Evolutionary conservation across 2,329 filamentous ascomycete species (phyloP), one percentile per base, ranked within the genome.

Genomic region (Aspergillus jensenii): DNA sequence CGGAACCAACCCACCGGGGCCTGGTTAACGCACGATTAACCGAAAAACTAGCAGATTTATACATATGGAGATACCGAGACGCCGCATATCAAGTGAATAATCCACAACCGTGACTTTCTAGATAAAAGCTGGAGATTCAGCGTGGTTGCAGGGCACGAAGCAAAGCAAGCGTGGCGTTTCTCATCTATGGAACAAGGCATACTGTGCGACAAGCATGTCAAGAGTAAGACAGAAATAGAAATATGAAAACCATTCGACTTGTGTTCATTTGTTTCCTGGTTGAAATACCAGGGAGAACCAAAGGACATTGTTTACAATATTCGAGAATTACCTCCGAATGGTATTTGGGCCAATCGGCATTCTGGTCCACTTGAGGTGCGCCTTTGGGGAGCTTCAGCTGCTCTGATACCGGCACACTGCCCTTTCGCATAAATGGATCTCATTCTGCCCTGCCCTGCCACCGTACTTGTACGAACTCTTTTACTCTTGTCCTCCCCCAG

Each of bases 71-170:
- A 56, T 17, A 49, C 31, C 31, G 40, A 56, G 43, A 43, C 35
- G 37, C 47, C 37, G 39, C 37, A 19, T 39, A 37, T 58, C 23
- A 39, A 54, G 31, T 33, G 49, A 50, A 52, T 55, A 55, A 59
- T 53, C 51, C 54, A 49, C 52, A 35, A 27, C 19, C 17, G 44
- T 61, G 59, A 53, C 56, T 54, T 52, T 52, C 19, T 14, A 46
- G 33, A 17, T 17, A 56, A 31, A 46, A 23, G 14, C 50, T 48
- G 43, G 25, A 52, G 44, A 44, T 25, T 45, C 25, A 27, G 25
- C 25, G 25, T 27, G 25, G 25, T 27, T 7, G 25, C 25, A 27
- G 7, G 25, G 25, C 25, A 8, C 25, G 7, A 27, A 27, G 25
- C 25, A 27, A 31, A 11, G 27, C 9, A 31, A 31, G 27, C 3